Evolutionary conservation across 176 grass and related monocot genomes (phyloP), one percentile per base, ranked within the genome.

Genomic region (Musa beccarii): DNA sequence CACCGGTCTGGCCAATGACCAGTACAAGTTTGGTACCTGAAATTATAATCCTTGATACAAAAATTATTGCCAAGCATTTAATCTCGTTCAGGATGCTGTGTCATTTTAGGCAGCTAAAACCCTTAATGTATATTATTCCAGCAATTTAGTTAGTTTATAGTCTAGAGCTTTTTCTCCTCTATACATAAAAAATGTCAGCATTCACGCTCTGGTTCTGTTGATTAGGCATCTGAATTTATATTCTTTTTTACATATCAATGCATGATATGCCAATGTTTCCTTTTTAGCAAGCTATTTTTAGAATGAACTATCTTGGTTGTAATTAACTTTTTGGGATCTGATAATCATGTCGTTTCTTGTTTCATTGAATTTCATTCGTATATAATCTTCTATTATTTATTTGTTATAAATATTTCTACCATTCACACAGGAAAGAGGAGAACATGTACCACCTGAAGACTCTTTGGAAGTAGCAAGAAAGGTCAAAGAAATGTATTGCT

Each of bases 401-500:
- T 61, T 19, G 57, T 7, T 61, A n/a, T 11, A 52, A 11, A 1
- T 49, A 15, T 70, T 82, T 63, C 54, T 50, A 43, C 34, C 16
- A 83, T 76, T 57, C 66, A 61, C 87, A 43, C 83, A 99, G 95
- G 95, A 99, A 89, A 94, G 95, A 80, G 95, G 91, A 86, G 95
- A 99, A 76, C 84, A 94, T 63, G 84, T 99, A 89, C 95, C 95
- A 79, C 84, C 86, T 7, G 95, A 99, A 89, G 95, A 99, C 53
- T 94, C 88, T 52, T 88, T 91, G 76, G 95, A 99, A 76, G 84
- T 94, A 57, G 88, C 90, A 66, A 86, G 88, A 79, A 99, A 87
- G 80, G 69, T 91, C 16, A 99, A 99, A 89, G 95, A 99, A 85
- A 91, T 85, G 82, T 94, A 86, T 83, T 93, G 95, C 63, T 99